Base-by-base conservation (phyloP, 768 basidiomycete genomes). In the Mycena haematopus region DNA sequence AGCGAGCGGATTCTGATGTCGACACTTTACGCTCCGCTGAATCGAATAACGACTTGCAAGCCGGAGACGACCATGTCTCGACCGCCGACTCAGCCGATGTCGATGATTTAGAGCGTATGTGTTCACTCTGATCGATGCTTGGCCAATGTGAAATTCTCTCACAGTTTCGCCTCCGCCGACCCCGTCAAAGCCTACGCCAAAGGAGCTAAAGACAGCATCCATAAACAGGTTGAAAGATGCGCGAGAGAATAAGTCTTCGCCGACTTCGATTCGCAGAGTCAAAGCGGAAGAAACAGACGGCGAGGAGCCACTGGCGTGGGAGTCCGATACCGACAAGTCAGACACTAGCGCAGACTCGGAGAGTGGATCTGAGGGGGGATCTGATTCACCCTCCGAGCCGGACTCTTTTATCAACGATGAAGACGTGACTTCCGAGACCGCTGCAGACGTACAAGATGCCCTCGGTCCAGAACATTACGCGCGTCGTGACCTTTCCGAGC, bases 41-140 rank as follows among this genome's bases (percentile, higher is more conserved):
- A 17, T 38, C 45, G 9, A 17, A 15, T 51, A 14, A 8, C 17
- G 38, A 51, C 14, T 17, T n/a, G 15, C 13, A 15, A 21, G 38
- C 29, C 6, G 56, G 24, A 10, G 56, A 47, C 21, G 27, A 42
- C 33, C 29, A 19, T 5, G 11, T 10, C 25, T 50, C 56, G 10
- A 31, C 17, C 7, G 17, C 42, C 11, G 50, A 63, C n/a, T 53
- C 62, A 1, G 55, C 47, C 4, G 55, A 62, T 38, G 8, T 27
- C 6, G 15, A 63, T 11, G 62, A 63, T 49, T 38, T 63, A 7
- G 44, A 52, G 13, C 36, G 62, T 63, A 50, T 6, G 62, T 50
- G 9, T 24, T 36, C 11, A 27, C 17, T 27, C 6, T 19, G 2
- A 36, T 6, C 25, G 27, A 19, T 22, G 1, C 27, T 7, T 15